Percentiles rank a stretch among this genome's conserved stretches.
phyloP scores from a whole-genome alignment of 2,329 filamentous ascomycete species.

The Beauveria sp. region DNA sequence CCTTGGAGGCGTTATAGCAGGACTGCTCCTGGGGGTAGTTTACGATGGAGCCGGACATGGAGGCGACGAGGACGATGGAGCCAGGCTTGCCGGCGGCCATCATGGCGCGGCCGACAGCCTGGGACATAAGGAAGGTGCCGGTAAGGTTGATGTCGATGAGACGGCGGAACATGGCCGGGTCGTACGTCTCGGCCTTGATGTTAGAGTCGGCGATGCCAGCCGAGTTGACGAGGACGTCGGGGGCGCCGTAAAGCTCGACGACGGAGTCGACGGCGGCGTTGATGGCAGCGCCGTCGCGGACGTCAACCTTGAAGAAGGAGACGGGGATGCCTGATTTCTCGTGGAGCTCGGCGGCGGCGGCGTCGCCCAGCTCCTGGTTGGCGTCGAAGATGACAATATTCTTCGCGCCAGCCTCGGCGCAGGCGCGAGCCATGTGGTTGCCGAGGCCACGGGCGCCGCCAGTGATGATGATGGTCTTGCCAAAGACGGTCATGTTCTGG shows the following conservation, averaged over 20 bases:
- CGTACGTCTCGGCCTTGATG: constrained; percentile 73
- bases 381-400: constrained; percentile 70
- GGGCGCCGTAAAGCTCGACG: constrained; percentile 56
- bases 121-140: constrained; percentile 69
- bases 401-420: constrained; percentile 68
- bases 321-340: constrained; percentile 65
- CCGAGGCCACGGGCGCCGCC: constrained; percentile 71
- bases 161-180: constrained; percentile 67
- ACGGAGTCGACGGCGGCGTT: constrained; percentile 61
- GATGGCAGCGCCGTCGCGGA: constrained; percentile 64
- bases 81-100: constrained; percentile 64
- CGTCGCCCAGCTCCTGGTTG: constrained; percentile 66
- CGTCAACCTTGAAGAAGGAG: constrained; percentile 72
- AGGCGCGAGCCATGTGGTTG: constrained; percentile 71
- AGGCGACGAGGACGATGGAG: constrained; percentile 68
- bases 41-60: constrained; percentile 77
- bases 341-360: constrained; percentile 61
- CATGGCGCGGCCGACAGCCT: constrained; percentile 65
- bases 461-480: constrained; percentile 65
- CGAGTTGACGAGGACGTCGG: constrained; percentile 72
- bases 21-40: constrained; percentile 81
- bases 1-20: constrained; percentile 80
- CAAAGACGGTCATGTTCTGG: constrained; percentile 60
- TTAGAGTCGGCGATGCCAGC: constrained; percentile 79
- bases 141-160: constrained; percentile 78